These are phyloP conservation scores for Aspergillus homomorphus DNA, from an alignment of 495 filamentous ascomycete species.

Conservation along the genomic window DNA sequence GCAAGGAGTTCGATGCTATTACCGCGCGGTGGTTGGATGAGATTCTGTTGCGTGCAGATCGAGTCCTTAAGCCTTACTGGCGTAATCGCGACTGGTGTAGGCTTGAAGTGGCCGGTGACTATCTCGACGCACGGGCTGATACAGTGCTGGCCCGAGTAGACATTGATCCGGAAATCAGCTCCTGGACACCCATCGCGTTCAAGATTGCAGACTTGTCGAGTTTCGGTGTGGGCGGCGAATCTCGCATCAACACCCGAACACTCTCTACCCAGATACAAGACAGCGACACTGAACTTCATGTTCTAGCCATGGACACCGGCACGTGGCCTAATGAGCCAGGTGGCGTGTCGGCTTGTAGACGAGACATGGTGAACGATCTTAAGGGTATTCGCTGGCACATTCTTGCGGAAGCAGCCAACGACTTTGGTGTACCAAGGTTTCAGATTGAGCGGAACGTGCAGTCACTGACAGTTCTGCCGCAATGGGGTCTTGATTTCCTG, in stretches of 20 bases:
- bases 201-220: conserved; percentile 59
- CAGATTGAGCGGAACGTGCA: conserved; percentile 63
- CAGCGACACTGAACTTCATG: conserved; percentile 54
- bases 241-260: conserved; percentile 36
- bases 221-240: conserved; percentile 58
- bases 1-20: conserved; percentile 55
- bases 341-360: conserved; percentile 62
- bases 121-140: conserved; percentile 53
- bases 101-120: conserved; percentile 47
- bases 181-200: conserved; percentile 56
- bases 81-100: conserved; percentile 50
- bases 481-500: conserved; percentile 62
- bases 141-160: conserved; percentile 59
- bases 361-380: conserved; percentile 62
- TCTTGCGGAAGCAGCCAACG: conserved; percentile 60
- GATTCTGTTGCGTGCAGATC: conserved; percentile 51
- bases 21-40: conserved; percentile 61
- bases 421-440: conserved; percentile 60
- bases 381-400: conserved; percentile 60
- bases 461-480: conserved; percentile 59
- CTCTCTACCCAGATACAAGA: conserved; percentile 21
- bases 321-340: conserved; percentile 65
- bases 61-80: conserved; percentile 56
- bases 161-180: conserved; percentile 54
- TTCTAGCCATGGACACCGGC: conserved; percentile 59